Evolutionary conservation across 2,329 filamentous ascomycete genomes (phyloP), one percentile per base, ranked within the genome.

Genomic region (Colletotrichum sojae): DNA sequence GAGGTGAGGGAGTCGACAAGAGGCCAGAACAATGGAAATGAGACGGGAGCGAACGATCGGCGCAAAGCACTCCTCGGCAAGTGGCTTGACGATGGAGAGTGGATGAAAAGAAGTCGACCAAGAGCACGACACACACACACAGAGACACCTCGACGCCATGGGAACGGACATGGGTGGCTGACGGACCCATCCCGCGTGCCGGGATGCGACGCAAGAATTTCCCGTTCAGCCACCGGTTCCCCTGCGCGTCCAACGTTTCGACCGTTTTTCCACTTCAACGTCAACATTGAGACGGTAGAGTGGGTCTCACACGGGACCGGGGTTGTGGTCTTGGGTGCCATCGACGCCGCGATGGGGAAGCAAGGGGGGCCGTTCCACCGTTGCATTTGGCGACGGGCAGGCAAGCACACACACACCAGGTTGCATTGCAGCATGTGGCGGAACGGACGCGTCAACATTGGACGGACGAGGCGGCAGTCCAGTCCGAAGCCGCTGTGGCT

Each of bases 321-420:
- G 40, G 40, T 15, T 20, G 43, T 20, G n/a, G 20, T 18, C n/a
- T 59, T 36, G 22, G 51, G 51, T 40, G 31, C 31, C 62, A 69
- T 52, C 15, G 43, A 36, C 40, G 31, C 40, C 40, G 25, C 16
- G n/a, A 25, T 53, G 56, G 63, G 39, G 62, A n/a, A 22, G n/a
- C n/a, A 69, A 48, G 52, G 36, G 66, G 67, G 62, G 16, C 61
- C 62, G 67, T 69, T 69, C 56, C 62, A 69, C 55, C 67, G 67
- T 69, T 69, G 40, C 67, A 67, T 67, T 56, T 57, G 62, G 51
- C 67, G 52, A 25, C 63, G 62, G 56, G 62, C 36, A 22, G 36
- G 62, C 43, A 52, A 31, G 27, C 63, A 54, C 56, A 49, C 49
- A 22, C 16, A 27, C 63, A 54, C 63, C 53, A 55, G 46, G 65